phyloP scores from a whole-genome alignment of 805 yeast genomes.

The Yarrowia osloensis region DNA sequence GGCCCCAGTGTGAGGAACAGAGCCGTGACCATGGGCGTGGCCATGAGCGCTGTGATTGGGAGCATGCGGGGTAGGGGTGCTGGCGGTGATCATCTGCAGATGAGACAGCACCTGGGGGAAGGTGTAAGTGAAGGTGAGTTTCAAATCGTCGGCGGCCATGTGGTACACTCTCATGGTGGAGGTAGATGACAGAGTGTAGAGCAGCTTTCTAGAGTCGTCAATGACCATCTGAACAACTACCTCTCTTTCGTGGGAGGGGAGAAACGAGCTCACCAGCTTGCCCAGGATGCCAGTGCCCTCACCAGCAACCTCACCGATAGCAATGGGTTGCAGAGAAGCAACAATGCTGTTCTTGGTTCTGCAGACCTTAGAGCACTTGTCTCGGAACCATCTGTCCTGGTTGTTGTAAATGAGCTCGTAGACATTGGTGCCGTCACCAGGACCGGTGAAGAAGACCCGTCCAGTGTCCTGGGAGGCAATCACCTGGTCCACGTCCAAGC shows the following conservation, averaged over 20 bases:
- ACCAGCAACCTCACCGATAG: conserved; percentile 19
- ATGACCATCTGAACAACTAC: conserved; percentile 62
- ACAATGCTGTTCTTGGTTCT: conserved; percentile 67
- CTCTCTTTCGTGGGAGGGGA: conserved; percentile 49
- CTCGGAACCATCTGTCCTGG: conserved; percentile 82
- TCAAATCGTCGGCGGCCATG: conserved; percentile 49
- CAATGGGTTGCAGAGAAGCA: conserved; percentile 39
- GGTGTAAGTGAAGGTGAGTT: conserved; percentile 40
- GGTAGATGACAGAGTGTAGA: conserved; percentile 79
- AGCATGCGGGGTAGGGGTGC: conserved; percentile 7
- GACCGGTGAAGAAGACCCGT: conserved; percentile 83
- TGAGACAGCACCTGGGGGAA: conserved; percentile 39
- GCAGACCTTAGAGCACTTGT: conserved; percentile 80
- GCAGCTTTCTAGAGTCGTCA: conserved; percentile 73
- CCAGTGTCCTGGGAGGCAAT: conserved; percentile 62
- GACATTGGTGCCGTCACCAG: conserved; percentile 68
- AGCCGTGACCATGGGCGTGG: not conserved
- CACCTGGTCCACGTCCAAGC: conserved; percentile 68
- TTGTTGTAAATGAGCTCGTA: conserved; percentile 88
- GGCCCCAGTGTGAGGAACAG: not conserved
- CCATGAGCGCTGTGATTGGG: not conserved
- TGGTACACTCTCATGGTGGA: conserved; percentile 81
- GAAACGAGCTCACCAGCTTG: conserved; percentile 39
- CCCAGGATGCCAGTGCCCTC: conserved; percentile 30
- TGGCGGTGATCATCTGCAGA: conserved; percentile 38